A percentile compares a stretch with the other conserved stretches of the same genome.
Conservation (phyloP, 495 filamentous ascomycete genomes). For the Darksidea phi region DNA sequence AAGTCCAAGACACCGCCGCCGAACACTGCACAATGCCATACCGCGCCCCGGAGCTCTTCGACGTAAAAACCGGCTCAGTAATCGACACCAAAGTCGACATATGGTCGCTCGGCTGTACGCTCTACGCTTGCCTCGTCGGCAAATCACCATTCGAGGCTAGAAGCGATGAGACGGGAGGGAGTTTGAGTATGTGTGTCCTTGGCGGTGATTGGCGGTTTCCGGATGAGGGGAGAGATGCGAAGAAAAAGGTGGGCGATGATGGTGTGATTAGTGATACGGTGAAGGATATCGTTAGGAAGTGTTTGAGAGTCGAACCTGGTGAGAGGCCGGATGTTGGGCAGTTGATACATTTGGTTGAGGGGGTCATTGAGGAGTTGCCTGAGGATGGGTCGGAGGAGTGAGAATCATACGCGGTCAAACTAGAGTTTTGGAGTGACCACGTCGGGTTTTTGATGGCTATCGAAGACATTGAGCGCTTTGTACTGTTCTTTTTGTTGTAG, state of each 20-base stretch:
- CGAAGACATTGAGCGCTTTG: too few species aligned
- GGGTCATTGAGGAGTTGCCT: slow-evolving; percentile 69
- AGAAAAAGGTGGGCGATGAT: slow-evolving; percentile 55
- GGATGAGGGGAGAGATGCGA: slow-evolving; percentile 65
- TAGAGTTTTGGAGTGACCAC: too few species aligned
- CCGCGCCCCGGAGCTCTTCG: slow-evolving; percentile 94
- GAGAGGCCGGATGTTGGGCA: slow-evolving; percentile 91
- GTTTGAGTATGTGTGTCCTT: slow-evolving; percentile 83
- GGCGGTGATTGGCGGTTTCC: slow-evolving; percentile 94
- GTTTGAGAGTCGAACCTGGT: slow-evolving; percentile 85
- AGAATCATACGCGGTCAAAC: too few species aligned
- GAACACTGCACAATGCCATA: slow-evolving; percentile 99
- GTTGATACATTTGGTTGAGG: slow-evolving; percentile 76
- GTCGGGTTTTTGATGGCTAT: too few species aligned
- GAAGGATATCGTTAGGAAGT: slow-evolving; percentile 81
- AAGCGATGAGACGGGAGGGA: slow-evolving; percentile 92
- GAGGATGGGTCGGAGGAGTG: slow-evolving; percentile 56
- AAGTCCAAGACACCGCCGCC: slow-evolving; percentile 88
- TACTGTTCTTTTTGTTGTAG: too few species aligned
- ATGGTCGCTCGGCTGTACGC: slow-evolving; percentile 93
- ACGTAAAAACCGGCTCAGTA: slow-evolving; percentile 88
- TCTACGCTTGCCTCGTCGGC: slow-evolving; percentile 92
- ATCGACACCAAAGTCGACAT: slow-evolving; percentile 98
- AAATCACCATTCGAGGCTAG: slow-evolving; percentile 96
- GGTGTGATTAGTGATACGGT: slow-evolving; percentile 73